These are phyloP conservation scores for Penicillium palitans DNA, from an alignment of 2,329 filamentous ascomycete genomes.

Conservation along the genomic window DNA sequence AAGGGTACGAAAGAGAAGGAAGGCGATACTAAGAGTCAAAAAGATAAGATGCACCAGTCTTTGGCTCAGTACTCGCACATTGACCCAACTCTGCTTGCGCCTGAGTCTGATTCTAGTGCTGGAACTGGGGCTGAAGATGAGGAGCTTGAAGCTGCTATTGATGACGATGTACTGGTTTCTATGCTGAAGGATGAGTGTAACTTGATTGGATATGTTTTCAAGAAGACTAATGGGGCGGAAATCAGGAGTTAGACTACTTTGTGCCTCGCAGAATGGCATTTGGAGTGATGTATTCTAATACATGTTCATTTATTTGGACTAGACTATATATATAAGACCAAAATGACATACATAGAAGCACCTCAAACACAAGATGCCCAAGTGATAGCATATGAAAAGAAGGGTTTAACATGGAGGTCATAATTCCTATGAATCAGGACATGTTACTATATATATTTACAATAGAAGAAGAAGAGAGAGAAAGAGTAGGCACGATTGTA, in stretches of 20 bases:
- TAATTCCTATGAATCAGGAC: no score
- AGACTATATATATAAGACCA: background rate
- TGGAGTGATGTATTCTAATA: background rate
- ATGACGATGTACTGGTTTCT: constrained; percentile 37
- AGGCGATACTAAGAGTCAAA: constrained; percentile 24
- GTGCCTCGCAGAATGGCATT: background rate
- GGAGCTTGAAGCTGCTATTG: constrained; percentile 29
- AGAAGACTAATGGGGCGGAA: constrained; percentile 35
- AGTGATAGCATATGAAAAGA: no score
- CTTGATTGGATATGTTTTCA: constrained; percentile 42
- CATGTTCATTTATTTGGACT: background rate
- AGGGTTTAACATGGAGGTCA: no score
- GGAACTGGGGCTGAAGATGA: constrained; percentile 10
- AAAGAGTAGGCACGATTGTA: background rate
- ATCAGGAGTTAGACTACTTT: constrained; percentile 8
- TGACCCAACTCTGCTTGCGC: constrained; percentile 36
- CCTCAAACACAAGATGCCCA: no score
- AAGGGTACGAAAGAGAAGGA: constrained; percentile 3
- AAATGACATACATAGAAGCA: no score
- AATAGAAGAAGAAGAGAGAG: no score
- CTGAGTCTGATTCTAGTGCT: constrained; percentile 4
- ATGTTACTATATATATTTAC: no score
- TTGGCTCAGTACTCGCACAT: constrained; percentile 48
- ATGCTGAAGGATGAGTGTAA: constrained; percentile 43
- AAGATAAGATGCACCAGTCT: constrained; percentile 44